These are phyloP conservation scores for Chaetomium cochliodes DNA, from an alignment of 495 filamentous ascomycete species.

Conservation along the genomic window DNA sequence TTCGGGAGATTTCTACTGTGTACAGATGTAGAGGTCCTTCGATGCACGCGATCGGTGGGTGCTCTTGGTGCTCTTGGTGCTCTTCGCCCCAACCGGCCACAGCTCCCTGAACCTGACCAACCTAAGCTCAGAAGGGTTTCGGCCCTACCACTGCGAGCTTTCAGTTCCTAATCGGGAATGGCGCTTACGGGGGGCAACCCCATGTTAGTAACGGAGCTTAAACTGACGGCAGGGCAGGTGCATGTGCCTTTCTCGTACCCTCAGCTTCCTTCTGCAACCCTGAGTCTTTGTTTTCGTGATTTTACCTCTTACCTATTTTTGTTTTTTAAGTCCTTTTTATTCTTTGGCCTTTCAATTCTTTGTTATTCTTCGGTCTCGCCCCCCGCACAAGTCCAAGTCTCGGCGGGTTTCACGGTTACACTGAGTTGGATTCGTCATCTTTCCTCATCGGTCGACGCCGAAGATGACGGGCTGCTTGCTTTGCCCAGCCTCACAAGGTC, in stretches of 20 bases:
- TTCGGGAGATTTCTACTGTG: not conserved
- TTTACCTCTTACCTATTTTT: too few species aligned
- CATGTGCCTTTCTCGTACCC: not conserved
- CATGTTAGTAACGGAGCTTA: constrained; percentile 23
- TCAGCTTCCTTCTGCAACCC: constrained; percentile 2
- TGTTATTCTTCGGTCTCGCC: not conserved
- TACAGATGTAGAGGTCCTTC: constrained; percentile 26
- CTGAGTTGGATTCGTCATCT: too few species aligned
- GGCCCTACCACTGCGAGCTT: constrained; percentile 27
- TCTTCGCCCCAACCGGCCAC: not conserved
- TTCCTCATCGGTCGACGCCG: too few species aligned
- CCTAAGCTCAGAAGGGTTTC: constrained; percentile 11
- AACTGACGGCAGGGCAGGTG: constrained; percentile 31
- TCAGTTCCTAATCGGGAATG: constrained; percentile 23
- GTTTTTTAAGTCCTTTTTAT: not conserved
- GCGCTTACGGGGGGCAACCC: constrained; percentile 13
- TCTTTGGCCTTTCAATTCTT: not conserved
- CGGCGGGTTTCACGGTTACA: too few species aligned
- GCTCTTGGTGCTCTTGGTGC: too few species aligned
- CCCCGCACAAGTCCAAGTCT: not conserved
- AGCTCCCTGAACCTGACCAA: too few species aligned
- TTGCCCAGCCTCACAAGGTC: not conserved
- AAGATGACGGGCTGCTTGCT: not conserved
- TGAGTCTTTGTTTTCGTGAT: not conserved
- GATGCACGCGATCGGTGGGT: not conserved